Evolutionary conservation across 192 early-diverging fungal genomes (phyloP).

Genomic region (Phlyctochytrium planicorne): DNA sequence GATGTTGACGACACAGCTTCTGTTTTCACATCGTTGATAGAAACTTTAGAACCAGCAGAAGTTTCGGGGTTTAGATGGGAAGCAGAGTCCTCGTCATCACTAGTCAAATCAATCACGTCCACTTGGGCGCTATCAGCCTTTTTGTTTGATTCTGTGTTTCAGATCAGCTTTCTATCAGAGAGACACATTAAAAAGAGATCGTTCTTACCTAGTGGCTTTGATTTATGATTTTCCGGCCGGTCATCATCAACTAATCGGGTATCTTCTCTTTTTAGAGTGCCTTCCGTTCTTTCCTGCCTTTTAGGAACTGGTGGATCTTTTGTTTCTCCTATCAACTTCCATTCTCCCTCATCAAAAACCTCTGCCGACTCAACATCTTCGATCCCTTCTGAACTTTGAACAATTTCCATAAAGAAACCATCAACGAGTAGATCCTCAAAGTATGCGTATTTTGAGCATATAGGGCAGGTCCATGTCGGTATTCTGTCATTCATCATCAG

Average conservation of each 20-base stretch:
- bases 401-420: constrained; percentile 21
- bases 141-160: too few species aligned
- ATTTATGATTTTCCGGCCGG: neutral
- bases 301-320: neutral
- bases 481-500: constrained; percentile 18
- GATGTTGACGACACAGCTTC: neutral
- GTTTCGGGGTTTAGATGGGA: too few species aligned
- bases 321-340: neutral
- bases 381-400: neutral
- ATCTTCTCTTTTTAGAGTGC: neutral
- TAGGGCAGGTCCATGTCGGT: constrained; percentile 25
- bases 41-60: neutral
- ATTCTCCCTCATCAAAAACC: neutral
- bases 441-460: constrained; percentile 20
- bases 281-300: neutral
- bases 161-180: too few species aligned
- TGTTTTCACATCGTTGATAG: neutral
- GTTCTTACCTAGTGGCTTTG: too few species aligned
- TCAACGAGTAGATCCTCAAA: constrained; percentile 26
- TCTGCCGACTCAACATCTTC: neutral
- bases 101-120: neutral
- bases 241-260: neutral
- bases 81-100: neutral
- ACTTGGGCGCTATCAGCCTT: neutral
- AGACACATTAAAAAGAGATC: too few species aligned